phyloP scores from a whole-genome alignment of 2,329 filamentous ascomycete species.

The Ophiocordyceps camponoti-leonardi region DNA sequence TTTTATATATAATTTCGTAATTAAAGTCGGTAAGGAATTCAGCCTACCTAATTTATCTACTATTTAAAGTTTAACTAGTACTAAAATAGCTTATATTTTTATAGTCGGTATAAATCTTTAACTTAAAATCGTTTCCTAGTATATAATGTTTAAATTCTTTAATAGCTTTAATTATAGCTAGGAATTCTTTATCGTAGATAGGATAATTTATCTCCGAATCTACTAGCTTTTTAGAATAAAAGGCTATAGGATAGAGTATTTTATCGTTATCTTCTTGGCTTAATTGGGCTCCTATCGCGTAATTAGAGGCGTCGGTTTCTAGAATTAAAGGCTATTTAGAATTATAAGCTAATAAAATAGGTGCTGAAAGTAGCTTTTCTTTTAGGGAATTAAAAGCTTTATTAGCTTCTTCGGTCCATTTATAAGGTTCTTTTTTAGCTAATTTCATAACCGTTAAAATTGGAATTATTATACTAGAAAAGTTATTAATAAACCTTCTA shows the following conservation, averaged over 20 bases:
- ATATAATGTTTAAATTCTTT: constrained; percentile 9
- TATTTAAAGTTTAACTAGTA: background rate
- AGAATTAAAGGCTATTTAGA: background rate
- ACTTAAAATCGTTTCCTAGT: constrained; percentile 3
- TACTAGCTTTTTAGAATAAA: constrained; percentile 5
- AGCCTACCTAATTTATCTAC: background rate
- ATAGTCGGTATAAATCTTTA: constrained; percentile 7
- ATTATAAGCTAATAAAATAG: background rate
- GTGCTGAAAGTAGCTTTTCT: too few relatives aligned
- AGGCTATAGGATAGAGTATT: constrained; percentile 3
- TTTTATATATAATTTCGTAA: background rate
- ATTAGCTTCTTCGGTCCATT: background rate
- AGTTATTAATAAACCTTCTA: background rate
- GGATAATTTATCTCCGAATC: constrained; percentile 7
- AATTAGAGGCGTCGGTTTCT: background rate
- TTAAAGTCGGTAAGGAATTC: background rate
- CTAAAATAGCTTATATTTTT: constrained; percentile 6
- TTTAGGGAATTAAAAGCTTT: background rate
- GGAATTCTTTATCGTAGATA: constrained; percentile 9
- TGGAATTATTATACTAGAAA: background rate
- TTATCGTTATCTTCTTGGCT: constrained; percentile 3
- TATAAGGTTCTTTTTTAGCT: background rate
- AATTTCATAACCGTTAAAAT: background rate
- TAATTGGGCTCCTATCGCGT: constrained; percentile 1
- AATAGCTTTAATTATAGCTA: constrained; percentile 8